Percentiles rank a stretch among this genome's conserved stretches.
Evolutionary conservation across 2,329 filamentous ascomycete genomes (phyloP).

Genomic region (Sporothrix luriei): DNA sequence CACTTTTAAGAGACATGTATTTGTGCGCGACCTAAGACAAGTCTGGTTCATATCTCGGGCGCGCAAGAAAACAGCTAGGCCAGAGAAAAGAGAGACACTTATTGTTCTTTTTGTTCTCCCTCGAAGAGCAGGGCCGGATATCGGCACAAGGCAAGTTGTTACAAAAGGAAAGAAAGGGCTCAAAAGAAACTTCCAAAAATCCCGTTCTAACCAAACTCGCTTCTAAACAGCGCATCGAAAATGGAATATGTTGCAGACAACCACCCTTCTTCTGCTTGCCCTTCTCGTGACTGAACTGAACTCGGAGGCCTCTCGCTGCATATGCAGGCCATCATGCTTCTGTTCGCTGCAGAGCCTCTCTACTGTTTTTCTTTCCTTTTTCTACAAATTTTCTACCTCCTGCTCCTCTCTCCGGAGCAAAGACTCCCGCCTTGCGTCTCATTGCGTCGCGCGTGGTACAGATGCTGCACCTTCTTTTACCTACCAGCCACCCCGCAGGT

Average conservation of each 20-base stretch:
- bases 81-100: no score
- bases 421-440: no score
- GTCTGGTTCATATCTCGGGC: no score
- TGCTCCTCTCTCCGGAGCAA: neutral
- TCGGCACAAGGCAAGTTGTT: neutral
- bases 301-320: slow-evolving; percentile 8
- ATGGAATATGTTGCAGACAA: neutral
- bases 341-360: slow-evolving; percentile 4
- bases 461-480: slow-evolving; percentile 12
- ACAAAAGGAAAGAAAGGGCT: neutral
- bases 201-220: neutral
- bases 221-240: neutral
- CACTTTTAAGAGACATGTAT: no score
- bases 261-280: no score
- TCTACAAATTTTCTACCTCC: neutral
- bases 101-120: no score
- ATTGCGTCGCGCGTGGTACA: neutral
- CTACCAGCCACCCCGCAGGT: slow-evolving; percentile 1
- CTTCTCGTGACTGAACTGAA: neutral
- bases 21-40: no score
- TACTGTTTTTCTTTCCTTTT: neutral
- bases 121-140: no score
- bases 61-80: no score
- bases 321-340: neutral
- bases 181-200: no score